Conservation (phyloP, 2,329 filamentous ascomycete genomes). For the Beauveria sp. region DNA sequence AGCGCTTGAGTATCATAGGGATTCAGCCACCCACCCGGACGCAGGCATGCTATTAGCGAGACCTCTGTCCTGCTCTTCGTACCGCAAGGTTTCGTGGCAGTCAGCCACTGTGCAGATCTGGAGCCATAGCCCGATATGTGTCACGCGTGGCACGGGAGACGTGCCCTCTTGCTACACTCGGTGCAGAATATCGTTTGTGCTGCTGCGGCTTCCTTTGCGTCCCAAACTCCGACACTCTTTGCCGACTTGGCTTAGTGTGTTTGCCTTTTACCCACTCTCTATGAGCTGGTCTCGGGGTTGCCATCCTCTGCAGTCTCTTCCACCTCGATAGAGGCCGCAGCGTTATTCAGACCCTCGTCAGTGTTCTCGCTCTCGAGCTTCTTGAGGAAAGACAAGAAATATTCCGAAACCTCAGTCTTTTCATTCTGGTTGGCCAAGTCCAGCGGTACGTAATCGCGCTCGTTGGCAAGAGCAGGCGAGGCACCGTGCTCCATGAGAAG, state of each 20-base stretch:
- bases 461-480: constrained; percentile 70
- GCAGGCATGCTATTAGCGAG: not conserved
- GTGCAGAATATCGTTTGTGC: not conserved
- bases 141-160: not conserved
- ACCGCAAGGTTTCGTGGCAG: not conserved
- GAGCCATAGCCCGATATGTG: not conserved
- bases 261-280: not conserved
- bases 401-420: constrained; percentile 57
- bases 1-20: not conserved
- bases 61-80: no score
- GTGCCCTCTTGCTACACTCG: not conserved
- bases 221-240: no score
- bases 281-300: constrained; percentile 1
- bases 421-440: constrained; percentile 66
- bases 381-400: constrained; percentile 44
- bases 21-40: not conserved
- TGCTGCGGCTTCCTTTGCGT: not conserved
- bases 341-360: constrained; percentile 33
- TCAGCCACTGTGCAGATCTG: not conserved
- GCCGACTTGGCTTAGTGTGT: not conserved
- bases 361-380: constrained; percentile 41
- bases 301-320: constrained; percentile 23
- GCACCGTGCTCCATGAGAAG: constrained; percentile 68
- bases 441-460: constrained; percentile 72
- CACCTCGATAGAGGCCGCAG: constrained; percentile 31